phyloP scores from a whole-genome alignment of 306 rosid genomes.

The Begonia masoniana region DNA sequence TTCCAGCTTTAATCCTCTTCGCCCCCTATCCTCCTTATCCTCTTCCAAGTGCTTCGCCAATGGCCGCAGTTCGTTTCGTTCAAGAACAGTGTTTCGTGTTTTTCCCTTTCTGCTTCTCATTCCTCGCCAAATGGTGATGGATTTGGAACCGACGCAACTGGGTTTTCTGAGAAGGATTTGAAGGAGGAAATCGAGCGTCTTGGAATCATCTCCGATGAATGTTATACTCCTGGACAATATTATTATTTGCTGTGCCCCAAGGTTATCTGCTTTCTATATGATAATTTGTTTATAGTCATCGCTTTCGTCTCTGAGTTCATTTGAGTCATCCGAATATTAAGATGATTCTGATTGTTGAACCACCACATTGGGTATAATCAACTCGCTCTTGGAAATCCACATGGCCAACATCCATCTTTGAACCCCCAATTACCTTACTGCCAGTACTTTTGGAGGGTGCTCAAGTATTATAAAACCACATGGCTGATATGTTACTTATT shows the following conservation, averaged over 20 bases:
- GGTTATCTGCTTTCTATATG: conserved; percentile 23
- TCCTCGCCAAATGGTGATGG: conserved; percentile 12
- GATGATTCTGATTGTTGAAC: too few species aligned
- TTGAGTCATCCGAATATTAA: too few species aligned
- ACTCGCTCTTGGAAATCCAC: too few species aligned
- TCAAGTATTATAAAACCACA: too few species aligned
- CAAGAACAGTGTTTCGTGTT: neutral
- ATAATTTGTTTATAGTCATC: neutral
- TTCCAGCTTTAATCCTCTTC: neutral
- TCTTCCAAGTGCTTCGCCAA: conserved; percentile 1
- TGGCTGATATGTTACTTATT: too few species aligned
- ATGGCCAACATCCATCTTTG: too few species aligned
- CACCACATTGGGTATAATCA: too few species aligned
- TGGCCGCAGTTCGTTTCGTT: neutral
- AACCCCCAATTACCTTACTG: too few species aligned
- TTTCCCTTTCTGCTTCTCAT: neutral
- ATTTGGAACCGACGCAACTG: conserved; percentile 18
- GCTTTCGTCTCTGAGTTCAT: too few species aligned
- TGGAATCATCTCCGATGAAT: conserved; percentile 37
- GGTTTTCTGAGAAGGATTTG: conserved; percentile 27
- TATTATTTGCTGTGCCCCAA: conserved; percentile 62
- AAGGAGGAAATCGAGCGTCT: conserved; percentile 57
- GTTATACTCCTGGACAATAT: conserved; percentile 51
- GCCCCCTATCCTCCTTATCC: conserved; percentile 4
- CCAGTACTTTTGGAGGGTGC: too few species aligned